phyloP scores from a whole-genome alignment of 768 basidiomycete genomes.

The Cystobasidium tubakii region DNA sequence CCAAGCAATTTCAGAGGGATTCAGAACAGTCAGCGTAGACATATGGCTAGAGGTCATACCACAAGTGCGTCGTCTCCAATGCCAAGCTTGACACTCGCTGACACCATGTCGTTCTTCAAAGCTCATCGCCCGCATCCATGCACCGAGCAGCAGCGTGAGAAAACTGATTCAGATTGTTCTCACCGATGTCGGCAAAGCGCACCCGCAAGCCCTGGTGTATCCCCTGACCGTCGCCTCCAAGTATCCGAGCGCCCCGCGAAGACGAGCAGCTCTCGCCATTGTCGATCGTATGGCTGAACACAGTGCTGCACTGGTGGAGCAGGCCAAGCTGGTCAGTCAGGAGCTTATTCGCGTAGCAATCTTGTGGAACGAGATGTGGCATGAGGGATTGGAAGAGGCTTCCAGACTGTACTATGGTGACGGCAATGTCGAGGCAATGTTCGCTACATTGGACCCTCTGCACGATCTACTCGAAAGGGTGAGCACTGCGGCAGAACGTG shows the following conservation, averaged over 20 bases:
- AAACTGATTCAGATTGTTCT: slow-evolving; percentile 81
- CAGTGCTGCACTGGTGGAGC: slow-evolving; percentile 75
- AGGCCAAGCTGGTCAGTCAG: slow-evolving; percentile 81
- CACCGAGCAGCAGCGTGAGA: slow-evolving; percentile 76
- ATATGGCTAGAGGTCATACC: slow-evolving; percentile 99
- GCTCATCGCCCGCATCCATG: slow-evolving; percentile 98
- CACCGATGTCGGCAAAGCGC: slow-evolving; percentile 87
- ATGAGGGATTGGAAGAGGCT: slow-evolving; percentile 95
- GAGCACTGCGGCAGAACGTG: slow-evolving; percentile 27
- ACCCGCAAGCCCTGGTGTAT: slow-evolving; percentile 95
- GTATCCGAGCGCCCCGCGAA: slow-evolving; percentile 76
- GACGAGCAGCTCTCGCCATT: slow-evolving; percentile 73
- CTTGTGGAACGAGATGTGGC: slow-evolving; percentile 98
- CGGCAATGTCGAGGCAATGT: slow-evolving; percentile 95
- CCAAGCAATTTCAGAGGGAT: slow-evolving; percentile 77
- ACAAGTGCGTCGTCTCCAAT: slow-evolving; percentile 58
- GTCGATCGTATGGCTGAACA: slow-evolving; percentile 93
- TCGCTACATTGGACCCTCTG: slow-evolving; percentile 79
- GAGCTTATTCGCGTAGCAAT: slow-evolving; percentile 97
- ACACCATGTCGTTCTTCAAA: slow-evolving; percentile 48
- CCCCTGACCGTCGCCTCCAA: slow-evolving; percentile 92
- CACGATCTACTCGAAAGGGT: slow-evolving; percentile 84
- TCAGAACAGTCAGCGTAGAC: slow-evolving; percentile 83
- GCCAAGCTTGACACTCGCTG: background rate
- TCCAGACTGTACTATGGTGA: slow-evolving; percentile 94